Conservation (phyloP, 2,329 filamentous ascomycete species). For the Verticillium nonalfalfae region DNA sequence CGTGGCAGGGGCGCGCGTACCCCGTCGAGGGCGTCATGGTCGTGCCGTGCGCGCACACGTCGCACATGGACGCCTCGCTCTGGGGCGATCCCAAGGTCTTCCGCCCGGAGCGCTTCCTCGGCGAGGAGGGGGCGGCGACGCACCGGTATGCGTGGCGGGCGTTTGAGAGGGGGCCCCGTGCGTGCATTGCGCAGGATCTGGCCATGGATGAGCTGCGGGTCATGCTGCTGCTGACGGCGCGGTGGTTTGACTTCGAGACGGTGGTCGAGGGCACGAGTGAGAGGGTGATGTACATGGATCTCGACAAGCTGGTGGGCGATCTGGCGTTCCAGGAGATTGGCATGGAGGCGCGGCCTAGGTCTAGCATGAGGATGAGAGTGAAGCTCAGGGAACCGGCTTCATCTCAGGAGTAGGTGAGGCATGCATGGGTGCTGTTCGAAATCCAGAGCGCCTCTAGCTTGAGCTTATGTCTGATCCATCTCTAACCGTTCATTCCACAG, state of each 20-base stretch:
- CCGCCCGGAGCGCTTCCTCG: conserved; percentile 33
- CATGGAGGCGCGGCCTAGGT: conserved; percentile 10
- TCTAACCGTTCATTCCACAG: no score
- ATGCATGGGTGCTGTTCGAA: no score
- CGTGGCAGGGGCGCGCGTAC: conserved; percentile 29
- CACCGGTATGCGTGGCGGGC: conserved; percentile 14
- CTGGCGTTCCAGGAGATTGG: conserved; percentile 10
- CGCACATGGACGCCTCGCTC: conserved; percentile 23
- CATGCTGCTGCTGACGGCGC: conserved; percentile 11
- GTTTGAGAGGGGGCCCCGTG: conserved; percentile 27
- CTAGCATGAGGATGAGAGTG: conserved; percentile 9
- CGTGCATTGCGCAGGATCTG: conserved; percentile 27
- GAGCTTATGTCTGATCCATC: no score
- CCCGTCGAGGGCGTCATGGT: conserved; percentile 24
- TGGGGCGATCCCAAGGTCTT: conserved; percentile 30
- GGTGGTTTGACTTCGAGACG: conserved; percentile 19
- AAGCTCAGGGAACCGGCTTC: not conserved
- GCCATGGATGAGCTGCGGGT: conserved; percentile 23
- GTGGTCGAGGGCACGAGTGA: conserved; percentile 11
- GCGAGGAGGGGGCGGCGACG: conserved; percentile 1
- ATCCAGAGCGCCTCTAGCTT: no score
- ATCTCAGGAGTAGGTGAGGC: no score
- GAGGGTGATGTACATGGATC: conserved; percentile 13
- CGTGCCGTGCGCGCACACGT: conserved; percentile 12
- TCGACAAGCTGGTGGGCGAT: conserved; percentile 17